Conservation (phyloP, 1,139 yeast species). For the Nadsonia commutata region DNA sequence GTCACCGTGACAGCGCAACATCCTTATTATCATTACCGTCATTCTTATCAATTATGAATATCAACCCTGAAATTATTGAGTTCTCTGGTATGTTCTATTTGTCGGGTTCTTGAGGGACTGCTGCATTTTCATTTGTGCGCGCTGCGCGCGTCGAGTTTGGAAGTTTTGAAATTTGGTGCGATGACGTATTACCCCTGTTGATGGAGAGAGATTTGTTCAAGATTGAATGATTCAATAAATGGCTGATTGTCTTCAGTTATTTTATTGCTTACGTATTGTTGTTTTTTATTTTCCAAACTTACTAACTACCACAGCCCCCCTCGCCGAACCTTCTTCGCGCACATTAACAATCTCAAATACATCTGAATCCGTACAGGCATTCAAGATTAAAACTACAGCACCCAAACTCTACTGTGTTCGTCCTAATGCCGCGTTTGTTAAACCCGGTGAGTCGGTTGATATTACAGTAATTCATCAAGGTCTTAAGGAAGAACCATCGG, state of each 20-base stretch:
- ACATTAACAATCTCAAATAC: background rate
- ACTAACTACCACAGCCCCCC: background rate
- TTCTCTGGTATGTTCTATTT: background rate
- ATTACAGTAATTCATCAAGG: conserved; percentile 34
- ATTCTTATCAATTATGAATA: background rate
- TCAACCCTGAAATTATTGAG: background rate
- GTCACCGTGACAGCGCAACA: background rate
- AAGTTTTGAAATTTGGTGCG: no score
- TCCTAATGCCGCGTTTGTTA: conserved; percentile 77
- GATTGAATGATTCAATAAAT: no score
- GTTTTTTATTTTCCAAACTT: background rate
- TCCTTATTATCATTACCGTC: no score
- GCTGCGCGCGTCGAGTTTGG: background rate
- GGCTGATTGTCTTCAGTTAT: no score
- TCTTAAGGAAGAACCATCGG: conserved; percentile 49
- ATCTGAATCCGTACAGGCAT: conserved; percentile 32
- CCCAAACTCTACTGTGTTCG: conserved; percentile 93
- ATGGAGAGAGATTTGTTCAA: no score
- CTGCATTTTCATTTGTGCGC: no score
- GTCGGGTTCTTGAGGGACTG: no score
- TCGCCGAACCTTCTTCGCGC: background rate
- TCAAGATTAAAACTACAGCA: conserved; percentile 96
- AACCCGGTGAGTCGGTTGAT: conserved; percentile 58
- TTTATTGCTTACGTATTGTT: no score
- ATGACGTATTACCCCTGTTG: no score